phyloP scores from a whole-genome alignment of 108 stramenopile species.

The Halocafeteria seosinensis region DNA sequence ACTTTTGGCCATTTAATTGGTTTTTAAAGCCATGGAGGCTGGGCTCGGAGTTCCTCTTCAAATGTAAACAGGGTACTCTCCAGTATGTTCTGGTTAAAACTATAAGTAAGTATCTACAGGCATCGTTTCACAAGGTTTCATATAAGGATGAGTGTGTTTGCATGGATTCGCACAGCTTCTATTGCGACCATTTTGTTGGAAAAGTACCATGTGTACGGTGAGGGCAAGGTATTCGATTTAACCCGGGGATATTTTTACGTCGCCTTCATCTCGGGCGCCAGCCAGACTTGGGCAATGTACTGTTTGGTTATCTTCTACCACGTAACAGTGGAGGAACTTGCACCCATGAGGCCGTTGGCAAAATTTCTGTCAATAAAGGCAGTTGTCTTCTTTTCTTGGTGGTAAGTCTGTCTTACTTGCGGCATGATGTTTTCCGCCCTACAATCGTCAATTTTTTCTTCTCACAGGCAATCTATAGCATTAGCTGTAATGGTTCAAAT shows the following conservation, averaged over 20 bases:
- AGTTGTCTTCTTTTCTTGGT: constrained; percentile 91
- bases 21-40: constrained; percentile 37
- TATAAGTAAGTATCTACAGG: constrained; percentile 16
- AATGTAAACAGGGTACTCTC: constrained; percentile 11
- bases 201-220: constrained; percentile 49
- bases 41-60: constrained; percentile 5
- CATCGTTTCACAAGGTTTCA: too few species aligned
- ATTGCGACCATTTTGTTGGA: constrained; percentile 51
- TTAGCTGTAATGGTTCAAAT: constrained; percentile 47
- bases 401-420: too few species aligned
- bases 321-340: constrained; percentile 51
- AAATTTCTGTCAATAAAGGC: constrained; percentile 87
- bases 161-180: too few species aligned
- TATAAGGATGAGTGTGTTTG: too few species aligned
- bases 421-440: too few species aligned
- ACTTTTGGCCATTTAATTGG: constrained; percentile 58
- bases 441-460: too few species aligned
- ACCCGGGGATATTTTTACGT: constrained; percentile 53
- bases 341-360: constrained; percentile 66
- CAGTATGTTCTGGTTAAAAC: constrained; percentile 83
- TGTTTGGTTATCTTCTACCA: constrained; percentile 74
- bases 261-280: constrained; percentile 41
- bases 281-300: constrained; percentile 73
- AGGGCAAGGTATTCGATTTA: constrained; percentile 58
- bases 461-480: constrained; percentile 70